phyloP scores from a whole-genome alignment of 1,284 basidiomycete genomes.

The Trichosporon ovoides region DNA sequence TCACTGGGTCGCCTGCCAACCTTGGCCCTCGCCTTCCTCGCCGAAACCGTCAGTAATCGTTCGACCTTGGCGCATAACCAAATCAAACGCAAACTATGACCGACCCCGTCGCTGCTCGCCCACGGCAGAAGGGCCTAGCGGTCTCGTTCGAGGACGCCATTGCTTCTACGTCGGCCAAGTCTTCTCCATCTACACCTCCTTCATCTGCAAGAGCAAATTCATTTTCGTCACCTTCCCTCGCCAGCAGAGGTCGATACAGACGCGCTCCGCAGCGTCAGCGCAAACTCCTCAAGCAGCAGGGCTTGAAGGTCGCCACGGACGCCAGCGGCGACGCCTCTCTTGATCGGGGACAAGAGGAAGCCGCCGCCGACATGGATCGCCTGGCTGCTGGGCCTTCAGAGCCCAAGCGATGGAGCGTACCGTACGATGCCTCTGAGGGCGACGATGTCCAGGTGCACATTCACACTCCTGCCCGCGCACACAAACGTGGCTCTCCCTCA shows the following conservation, averaged over 20 bases:
- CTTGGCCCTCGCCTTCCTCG: background rate
- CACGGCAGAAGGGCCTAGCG: background rate
- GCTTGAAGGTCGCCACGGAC: background rate
- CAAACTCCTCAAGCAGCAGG: background rate
- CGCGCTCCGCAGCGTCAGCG: background rate
- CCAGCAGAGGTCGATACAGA: background rate
- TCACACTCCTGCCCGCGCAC: background rate
- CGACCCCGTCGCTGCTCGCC: background rate
- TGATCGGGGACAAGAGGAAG: background rate
- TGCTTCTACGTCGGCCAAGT: background rate
- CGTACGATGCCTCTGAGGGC: background rate
- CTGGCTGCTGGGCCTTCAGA: background rate
- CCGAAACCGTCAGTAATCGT: background rate
- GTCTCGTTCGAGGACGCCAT: background rate
- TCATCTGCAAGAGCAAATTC: background rate
- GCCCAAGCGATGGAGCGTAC: background rate
- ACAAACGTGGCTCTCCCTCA: background rate
- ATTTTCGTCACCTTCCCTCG: background rate
- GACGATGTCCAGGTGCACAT: background rate
- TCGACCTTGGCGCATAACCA: background rate
- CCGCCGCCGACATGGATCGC: background rate
- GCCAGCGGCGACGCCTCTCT: background rate
- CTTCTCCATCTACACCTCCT: background rate
- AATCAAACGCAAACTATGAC: background rate
- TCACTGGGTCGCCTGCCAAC: background rate